A percentile compares a stretch with the other conserved stretches of the same genome.
Conservation (phyloP, 208 protist genomes). For the Phytomonas sp. region DNA sequence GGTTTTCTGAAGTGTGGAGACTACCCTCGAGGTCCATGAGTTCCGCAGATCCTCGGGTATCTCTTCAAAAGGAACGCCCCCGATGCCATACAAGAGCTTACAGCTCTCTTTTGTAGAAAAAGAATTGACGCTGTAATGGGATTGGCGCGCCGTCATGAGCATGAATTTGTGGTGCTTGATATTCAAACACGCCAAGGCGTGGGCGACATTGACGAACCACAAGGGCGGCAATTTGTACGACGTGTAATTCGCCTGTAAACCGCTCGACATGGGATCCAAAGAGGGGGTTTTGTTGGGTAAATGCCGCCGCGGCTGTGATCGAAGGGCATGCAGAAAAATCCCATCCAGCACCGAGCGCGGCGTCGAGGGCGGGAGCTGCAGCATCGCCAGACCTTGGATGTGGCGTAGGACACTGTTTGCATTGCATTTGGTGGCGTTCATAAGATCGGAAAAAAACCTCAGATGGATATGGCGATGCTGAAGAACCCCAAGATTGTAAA, state of each 20-base stretch:
- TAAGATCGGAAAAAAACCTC: constrained; percentile 63
- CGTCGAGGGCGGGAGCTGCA: constrained; percentile 53
- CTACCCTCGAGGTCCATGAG: constrained; percentile 58
- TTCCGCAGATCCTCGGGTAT: constrained; percentile 38
- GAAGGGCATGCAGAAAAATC: constrained; percentile 77
- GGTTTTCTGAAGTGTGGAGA: constrained; percentile 32
- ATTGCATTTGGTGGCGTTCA: constrained; percentile 58
- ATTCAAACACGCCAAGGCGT: constrained; percentile 64
- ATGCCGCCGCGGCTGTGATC: constrained; percentile 14
- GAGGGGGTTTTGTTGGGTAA: not conserved
- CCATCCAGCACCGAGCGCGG: constrained; percentile 56
- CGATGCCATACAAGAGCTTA: constrained; percentile 75
- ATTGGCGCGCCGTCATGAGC: constrained; percentile 58
- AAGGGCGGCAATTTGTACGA: constrained; percentile 32
- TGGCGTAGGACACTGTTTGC: constrained; percentile 53
- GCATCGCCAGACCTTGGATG: constrained; percentile 74
- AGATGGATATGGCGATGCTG: constrained; percentile 81
- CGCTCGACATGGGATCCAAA: constrained; percentile 3
- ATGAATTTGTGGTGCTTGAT: constrained; percentile 74
- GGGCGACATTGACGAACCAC: constrained; percentile 80
- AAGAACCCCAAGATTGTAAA: constrained; percentile 75
- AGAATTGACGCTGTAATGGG: constrained; percentile 32
- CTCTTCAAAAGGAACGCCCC: constrained; percentile 22
- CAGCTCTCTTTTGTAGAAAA: constrained; percentile 58
- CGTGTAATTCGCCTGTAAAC: constrained; percentile 18